Evolutionary conservation across 352 stramenopile species (phyloP).

Genomic region (Globisporangium takayamanum): DNA sequence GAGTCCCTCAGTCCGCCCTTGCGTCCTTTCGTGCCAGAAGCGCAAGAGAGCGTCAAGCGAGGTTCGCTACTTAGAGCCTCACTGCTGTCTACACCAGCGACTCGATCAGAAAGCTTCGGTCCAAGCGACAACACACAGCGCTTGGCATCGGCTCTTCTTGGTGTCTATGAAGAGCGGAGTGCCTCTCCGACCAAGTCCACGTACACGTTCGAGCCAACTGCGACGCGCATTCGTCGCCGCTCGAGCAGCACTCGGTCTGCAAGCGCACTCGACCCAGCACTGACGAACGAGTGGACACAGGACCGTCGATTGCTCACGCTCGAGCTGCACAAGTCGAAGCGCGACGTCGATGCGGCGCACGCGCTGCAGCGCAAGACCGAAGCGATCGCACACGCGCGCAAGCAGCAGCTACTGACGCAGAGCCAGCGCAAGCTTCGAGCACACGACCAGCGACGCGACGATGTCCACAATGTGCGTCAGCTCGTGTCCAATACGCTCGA

Average conservation of each 20-base stretch:
- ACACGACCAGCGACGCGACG: slow-evolving; percentile 21
- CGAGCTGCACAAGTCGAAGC: slow-evolving; percentile 37
- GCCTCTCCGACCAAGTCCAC: too few species aligned
- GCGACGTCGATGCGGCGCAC: slow-evolving; percentile 29
- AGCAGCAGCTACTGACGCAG: slow-evolving; percentile 31
- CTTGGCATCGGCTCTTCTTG: too few species aligned
- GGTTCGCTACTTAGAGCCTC: too few species aligned
- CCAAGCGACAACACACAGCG: too few species aligned
- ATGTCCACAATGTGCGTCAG: slow-evolving; percentile 29
- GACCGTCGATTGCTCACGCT: slow-evolving; percentile 31
- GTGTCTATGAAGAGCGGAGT: too few species aligned
- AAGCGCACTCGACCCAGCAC: neutral
- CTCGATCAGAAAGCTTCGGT: too few species aligned
- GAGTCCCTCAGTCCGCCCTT: too few species aligned
- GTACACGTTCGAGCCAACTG: slow-evolving; percentile 25
- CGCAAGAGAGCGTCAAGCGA: too few species aligned
- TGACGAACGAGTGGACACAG: slow-evolving; percentile 33
- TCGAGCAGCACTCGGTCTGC: slow-evolving; percentile 1
- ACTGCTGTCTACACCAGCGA: too few species aligned
- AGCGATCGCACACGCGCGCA: slow-evolving; percentile 28
- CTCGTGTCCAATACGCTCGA: slow-evolving; percentile 47
- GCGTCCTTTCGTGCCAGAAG: too few species aligned
- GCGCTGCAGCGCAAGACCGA: slow-evolving; percentile 32
- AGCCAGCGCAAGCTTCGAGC: slow-evolving; percentile 34
- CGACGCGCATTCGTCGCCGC: slow-evolving; percentile 12